Evolutionary conservation across 257 asterid species (phyloP), one percentile per base, ranked within the genome.

Genomic region (Coffea eugenioides): DNA sequence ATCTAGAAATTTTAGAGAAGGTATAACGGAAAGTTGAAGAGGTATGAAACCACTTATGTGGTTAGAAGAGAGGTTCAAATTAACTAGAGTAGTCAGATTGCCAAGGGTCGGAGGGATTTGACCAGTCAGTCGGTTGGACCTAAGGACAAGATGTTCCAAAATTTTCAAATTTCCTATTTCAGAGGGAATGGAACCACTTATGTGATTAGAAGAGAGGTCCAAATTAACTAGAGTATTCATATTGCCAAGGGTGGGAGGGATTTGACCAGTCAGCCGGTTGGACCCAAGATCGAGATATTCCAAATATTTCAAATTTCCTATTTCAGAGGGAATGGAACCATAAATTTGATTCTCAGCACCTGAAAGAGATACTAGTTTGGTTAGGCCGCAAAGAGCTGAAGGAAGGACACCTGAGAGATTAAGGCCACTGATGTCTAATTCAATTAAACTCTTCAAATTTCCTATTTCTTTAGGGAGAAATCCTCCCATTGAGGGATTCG

Each of bases 271-370:
- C 43, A 39, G 43, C 4, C 3, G 4, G 14, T 39, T 31, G 34
- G 34, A 31, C 34, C 0, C 34, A 1, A 31, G 0, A 1, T 0
- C 0, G 0, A 31, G 34, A 31, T 31, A 0, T 31, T 31, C 0
- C 34, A 31, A 31, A 31, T 0, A 0, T 31, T 31, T 31, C 34
- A 31, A 31, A 31, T 31, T 31, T 31, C 34, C 34, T 31, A 31
- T 31, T 31, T 31, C 18, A 5, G n/a, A 18, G 8, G 9, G 36
- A 3, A 62, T 1, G 3, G 6, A 9, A 13, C 59, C 21, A 52
- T 52, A 0, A 57, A 57, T 16, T 16, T 57, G 64, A 57, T 57
- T 57, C 8, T 1, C 0, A 57, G n/a, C 5, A 18, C 64, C 64
- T 2, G 8, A 16, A 57, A 57, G 64, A 16, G 1, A 16, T 20